These are phyloP conservation scores for Trichosporon sp. DNA, from an alignment of 1,284 basidiomycete species.

Conservation along the genomic window DNA sequence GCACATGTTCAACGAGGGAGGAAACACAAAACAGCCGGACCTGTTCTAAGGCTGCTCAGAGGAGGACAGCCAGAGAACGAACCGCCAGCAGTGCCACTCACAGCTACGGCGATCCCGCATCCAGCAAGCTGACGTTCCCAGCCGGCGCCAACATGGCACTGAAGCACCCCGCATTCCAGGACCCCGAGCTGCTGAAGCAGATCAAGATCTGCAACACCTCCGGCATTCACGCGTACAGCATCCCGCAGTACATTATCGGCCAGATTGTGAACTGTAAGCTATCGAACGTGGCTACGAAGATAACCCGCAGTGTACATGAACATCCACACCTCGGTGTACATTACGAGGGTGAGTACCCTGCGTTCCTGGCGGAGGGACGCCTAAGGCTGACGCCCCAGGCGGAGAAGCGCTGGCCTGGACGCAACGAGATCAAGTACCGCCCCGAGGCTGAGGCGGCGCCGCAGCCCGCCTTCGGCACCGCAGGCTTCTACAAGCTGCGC, in stretches of 20 bases:
- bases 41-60: too few relatives aligned
- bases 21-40: too few relatives aligned
- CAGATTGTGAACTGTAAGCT: slow-evolving; percentile 35
- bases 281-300: background rate
- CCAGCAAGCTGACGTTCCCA: slow-evolving; percentile 11
- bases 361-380: background rate
- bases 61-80: too few relatives aligned
- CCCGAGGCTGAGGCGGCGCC: background rate
- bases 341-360: slow-evolving; percentile 21
- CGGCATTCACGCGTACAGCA: slow-evolving; percentile 43
- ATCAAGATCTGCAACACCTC: slow-evolving; percentile 35
- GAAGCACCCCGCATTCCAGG: slow-evolving; percentile 24
- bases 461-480: background rate
- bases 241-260: slow-evolving; percentile 44
- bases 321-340: slow-evolving; percentile 30
- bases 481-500: slow-evolving; percentile 12
- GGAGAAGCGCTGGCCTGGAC: slow-evolving; percentile 22
- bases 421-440: slow-evolving; percentile 18
- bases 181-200: slow-evolving; percentile 27
- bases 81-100: too few relatives aligned
- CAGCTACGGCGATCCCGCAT: background rate
- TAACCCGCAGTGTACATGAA: slow-evolving; percentile 29
- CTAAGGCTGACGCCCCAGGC: slow-evolving; percentile 2
- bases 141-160: slow-evolving; percentile 41
- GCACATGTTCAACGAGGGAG: too few relatives aligned